phyloP scores from a whole-genome alignment of 2,329 filamentous ascomycete species.

The Tolypocladium paradoxum region DNA sequence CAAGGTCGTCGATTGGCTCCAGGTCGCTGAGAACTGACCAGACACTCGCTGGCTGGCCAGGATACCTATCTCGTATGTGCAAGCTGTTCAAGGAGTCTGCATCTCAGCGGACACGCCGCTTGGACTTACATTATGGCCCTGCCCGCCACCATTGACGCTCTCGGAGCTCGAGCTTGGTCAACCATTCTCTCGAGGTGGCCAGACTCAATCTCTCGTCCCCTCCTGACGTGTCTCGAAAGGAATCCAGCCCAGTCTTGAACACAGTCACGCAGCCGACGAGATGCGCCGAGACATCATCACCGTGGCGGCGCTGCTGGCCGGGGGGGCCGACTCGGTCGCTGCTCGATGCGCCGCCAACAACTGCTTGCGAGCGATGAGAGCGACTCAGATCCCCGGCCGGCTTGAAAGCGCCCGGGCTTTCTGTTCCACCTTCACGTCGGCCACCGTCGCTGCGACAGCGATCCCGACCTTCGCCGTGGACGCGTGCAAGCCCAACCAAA shows the following conservation, averaged over 20 bases:
- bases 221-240: not conserved
- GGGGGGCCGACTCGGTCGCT: not conserved
- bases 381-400: slow-evolving; percentile 20
- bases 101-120: not conserved
- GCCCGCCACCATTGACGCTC: not conserved
- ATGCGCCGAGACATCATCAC: slow-evolving; percentile 1
- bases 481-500: slow-evolving; percentile 10
- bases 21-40: not conserved
- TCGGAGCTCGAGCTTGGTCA: not conserved
- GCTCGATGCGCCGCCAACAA: slow-evolving; percentile 22
- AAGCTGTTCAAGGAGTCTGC: not conserved
- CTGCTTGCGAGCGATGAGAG: slow-evolving; percentile 25
- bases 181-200: not conserved
- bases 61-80: not conserved
- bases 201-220: not conserved
- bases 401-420: slow-evolving; percentile 20
- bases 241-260: too few species aligned
- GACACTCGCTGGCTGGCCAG: not conserved
- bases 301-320: slow-evolving; percentile 3
- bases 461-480: slow-evolving; percentile 10
- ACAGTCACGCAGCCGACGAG: not conserved
- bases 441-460: slow-evolving; percentile 7
- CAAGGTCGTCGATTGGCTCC: not conserved
- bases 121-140: not conserved
- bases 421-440: slow-evolving; percentile 14